Conservation (phyloP, 2,329 filamentous ascomycete species). For the Penicillium sp. region DNA sequence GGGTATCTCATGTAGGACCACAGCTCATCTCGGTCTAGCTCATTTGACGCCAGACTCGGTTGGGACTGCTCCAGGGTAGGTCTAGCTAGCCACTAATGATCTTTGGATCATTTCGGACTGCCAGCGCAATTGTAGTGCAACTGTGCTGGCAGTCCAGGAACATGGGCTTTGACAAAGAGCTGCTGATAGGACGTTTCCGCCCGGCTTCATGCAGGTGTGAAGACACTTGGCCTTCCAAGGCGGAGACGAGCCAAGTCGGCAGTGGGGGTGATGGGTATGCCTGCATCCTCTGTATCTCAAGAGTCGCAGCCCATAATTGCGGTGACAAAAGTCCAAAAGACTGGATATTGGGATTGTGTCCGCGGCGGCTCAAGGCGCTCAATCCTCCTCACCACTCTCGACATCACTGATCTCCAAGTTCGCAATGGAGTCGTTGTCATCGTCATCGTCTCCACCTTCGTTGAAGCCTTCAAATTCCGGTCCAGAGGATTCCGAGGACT, state of each 20-base stretch:
- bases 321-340: conserved; percentile 7
- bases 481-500: conserved; percentile 37
- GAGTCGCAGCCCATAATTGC: conserved; percentile 4
- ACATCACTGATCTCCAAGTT: conserved; percentile 49
- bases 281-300: conserved; percentile 9
- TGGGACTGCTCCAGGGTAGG: not conserved
- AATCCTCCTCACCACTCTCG: conserved; percentile 48
- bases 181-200: not conserved
- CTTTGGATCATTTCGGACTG: not conserved
- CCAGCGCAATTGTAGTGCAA: no score
- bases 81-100: not conserved
- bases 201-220: not conserved
- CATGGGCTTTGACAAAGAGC: not conserved
- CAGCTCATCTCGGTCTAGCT: not conserved
- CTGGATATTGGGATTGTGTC: not conserved
- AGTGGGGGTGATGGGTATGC: conserved; percentile 1
- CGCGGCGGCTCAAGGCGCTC: conserved; percentile 13
- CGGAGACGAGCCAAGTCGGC: not conserved
- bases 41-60: conserved; percentile 2
- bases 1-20: conserved; percentile 7
- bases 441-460: conserved; percentile 46
- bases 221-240: not conserved
- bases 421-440: conserved; percentile 47
- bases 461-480: conserved; percentile 43
- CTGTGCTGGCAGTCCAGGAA: not conserved